Conservation (phyloP, 345 rosid genomes). For the Barbarea vulgaris region DNA sequence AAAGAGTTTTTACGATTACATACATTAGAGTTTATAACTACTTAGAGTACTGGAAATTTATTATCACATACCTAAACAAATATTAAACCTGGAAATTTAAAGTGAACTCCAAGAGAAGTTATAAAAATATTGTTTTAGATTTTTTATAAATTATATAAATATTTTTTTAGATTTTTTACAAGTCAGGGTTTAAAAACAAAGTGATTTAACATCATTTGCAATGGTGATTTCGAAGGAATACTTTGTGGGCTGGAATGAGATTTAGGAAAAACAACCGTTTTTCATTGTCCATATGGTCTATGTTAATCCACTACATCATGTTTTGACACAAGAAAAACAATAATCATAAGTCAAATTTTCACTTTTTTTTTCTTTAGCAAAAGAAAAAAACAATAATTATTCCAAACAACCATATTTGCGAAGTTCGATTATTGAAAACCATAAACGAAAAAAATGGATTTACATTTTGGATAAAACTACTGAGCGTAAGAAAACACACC, state of each 20-base stretch:
- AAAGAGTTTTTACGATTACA: no score
- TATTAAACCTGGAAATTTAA: not conserved
- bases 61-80: not conserved
- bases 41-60: no score
- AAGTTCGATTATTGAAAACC: not conserved
- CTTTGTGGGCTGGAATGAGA: conserved; percentile 62
- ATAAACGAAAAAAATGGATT: not conserved
- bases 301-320: conserved; percentile 68
- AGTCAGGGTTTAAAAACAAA: not conserved
- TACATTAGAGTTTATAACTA: no score
- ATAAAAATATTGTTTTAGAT: not conserved
- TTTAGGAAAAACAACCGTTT: conserved; percentile 74
- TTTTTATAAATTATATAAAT: conserved; percentile 14
- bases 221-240: conserved; percentile 72
- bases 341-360: no score
- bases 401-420: conserved; percentile 2
- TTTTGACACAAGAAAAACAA: no score
- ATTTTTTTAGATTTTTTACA: conserved; percentile 2
- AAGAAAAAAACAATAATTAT: no score
- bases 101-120: not conserved
- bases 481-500: conserved; percentile 44
- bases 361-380: no score
- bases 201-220: conserved; percentile 36
- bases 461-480: not conserved
- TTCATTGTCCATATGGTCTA: conserved; percentile 78